Percentiles rank a stretch among this genome's conserved stretches.
These are phyloP conservation scores for Leishmania arabica DNA, from an alignment of 208 protist species.

Conservation along the genomic window DNA sequence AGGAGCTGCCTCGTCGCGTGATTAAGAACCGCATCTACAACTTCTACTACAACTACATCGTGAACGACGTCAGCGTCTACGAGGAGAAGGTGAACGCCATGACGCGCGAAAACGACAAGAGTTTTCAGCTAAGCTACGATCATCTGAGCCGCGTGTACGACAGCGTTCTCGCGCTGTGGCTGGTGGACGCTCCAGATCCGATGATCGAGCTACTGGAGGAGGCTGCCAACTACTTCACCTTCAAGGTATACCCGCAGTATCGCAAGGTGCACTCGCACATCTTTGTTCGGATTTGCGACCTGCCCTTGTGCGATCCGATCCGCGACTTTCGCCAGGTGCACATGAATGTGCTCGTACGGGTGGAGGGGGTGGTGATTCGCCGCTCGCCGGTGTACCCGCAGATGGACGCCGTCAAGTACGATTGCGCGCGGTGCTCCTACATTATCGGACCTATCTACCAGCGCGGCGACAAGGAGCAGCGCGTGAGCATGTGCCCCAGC, in stretches of 20 bases:
- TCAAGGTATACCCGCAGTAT: conserved; percentile 95
- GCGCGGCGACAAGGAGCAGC: conserved; percentile 86
- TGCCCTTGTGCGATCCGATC: conserved; percentile 97
- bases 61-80: conserved; percentile 80
- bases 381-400: conserved; percentile 98
- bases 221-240: conserved; percentile 92
- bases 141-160: conserved; percentile 92
- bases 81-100: conserved; percentile 82
- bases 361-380: conserved; percentile 98
- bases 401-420: conserved; percentile 97
- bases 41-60: conserved; percentile 92
- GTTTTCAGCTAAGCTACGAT: conserved; percentile 94
- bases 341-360: conserved; percentile 97
- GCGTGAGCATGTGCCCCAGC: conserved; percentile 87
- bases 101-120: conserved; percentile 93
- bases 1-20: conserved; percentile 84
- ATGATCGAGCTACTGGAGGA: conserved; percentile 99
- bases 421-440: conserved; percentile 95
- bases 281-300: conserved; percentile 97
- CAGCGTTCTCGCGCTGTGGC: conserved; percentile 94
- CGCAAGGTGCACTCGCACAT: conserved; percentile 90
- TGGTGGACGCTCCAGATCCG: conserved; percentile 95
- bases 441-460: conserved; percentile 94
- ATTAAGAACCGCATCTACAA: conserved; percentile 93
- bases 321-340: conserved; percentile 98